Base-by-base conservation (phyloP, 768 basidiomycete genomes). In the Trametes cubensis region DNA sequence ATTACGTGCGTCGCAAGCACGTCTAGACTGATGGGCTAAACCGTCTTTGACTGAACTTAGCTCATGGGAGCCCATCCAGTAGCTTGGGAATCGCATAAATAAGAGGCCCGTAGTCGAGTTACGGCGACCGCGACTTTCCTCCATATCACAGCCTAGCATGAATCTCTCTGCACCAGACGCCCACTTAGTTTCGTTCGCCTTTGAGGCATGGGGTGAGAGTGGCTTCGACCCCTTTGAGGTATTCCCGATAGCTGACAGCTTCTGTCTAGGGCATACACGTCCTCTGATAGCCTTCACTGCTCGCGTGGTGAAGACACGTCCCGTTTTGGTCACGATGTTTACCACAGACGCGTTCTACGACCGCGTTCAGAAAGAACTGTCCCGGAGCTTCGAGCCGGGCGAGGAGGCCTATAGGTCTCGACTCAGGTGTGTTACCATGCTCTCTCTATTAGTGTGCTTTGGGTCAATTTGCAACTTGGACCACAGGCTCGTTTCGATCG, bases 401-500 rank as follows among this genome's bases (percentile, higher is more conserved):
- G 63, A 65, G 17, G 46, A 42, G 15, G 34, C 30, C 4, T 41
- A n/a, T 34, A 30, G 17, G 13, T n/a, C 23, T 3, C 40, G 58
- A 8, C 25, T 63, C 38, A 42, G 57, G 49, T 57, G 21, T 38
- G 45, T 44, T 44, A 30, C 6, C 48, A 45, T 10, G 42, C 25
- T 14, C 6, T 45, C 49, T 41, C 5, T 45, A 11, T 28, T 7
- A n/a, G n/a, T 28, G 3, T 28, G 3, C 28, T 4, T 28, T 28
- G 4, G 28, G 4, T 28, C 28, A 7, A 7, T 7, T 28, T n/a
- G n/a, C 28, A 28, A 28, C 28, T 28, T 28, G 28, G 17, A 8
- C 11, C 18, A 21, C 28, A 68, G 67, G 50, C 23, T 66, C 0
- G 23, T 66, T 18, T 50, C 64, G 15, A 26, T 68, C 0, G 54